Evolutionary conservation across 2,329 filamentous ascomycete genomes (phyloP).

Genomic region (Hypoxylon sp.): DNA sequence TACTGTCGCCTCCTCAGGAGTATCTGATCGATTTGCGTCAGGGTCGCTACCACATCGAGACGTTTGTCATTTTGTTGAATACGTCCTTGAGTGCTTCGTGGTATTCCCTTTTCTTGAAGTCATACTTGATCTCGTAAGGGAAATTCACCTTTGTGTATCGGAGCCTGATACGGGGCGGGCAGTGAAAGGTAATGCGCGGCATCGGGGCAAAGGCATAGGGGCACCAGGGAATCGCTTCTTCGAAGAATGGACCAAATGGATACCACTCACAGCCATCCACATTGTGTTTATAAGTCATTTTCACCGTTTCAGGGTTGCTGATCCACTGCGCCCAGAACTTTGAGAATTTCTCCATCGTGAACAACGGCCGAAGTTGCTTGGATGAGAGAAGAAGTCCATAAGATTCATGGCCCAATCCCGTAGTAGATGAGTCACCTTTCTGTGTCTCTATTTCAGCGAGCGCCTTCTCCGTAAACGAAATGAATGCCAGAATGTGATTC

Average conservation of each 20-base stretch:
- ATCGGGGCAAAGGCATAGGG: not conserved
- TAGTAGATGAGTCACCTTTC: not conserved
- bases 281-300: not conserved
- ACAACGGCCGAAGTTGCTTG: not conserved
- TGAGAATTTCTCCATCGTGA: not conserved
- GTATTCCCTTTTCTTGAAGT: too few relatives aligned
- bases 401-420: not conserved
- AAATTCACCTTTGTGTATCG: too few relatives aligned
- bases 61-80: not conserved
- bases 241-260: not conserved
- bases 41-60: not conserved
- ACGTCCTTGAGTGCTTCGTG: not conserved
- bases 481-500: slow-evolving; percentile 22
- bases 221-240: not conserved
- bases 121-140: too few relatives aligned
- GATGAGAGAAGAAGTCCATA: not conserved
- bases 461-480: slow-evolving; percentile 19
- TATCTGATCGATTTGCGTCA: not conserved
- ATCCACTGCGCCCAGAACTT: not conserved
- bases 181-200: not conserved
- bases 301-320: not conserved
- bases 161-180: too few relatives aligned
- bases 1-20: not conserved
- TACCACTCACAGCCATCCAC: not conserved
- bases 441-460: not conserved